These are phyloP conservation scores for Penicillium capsulatum DNA, from an alignment of 2,329 filamentous ascomycete species.

Conservation along the genomic window DNA sequence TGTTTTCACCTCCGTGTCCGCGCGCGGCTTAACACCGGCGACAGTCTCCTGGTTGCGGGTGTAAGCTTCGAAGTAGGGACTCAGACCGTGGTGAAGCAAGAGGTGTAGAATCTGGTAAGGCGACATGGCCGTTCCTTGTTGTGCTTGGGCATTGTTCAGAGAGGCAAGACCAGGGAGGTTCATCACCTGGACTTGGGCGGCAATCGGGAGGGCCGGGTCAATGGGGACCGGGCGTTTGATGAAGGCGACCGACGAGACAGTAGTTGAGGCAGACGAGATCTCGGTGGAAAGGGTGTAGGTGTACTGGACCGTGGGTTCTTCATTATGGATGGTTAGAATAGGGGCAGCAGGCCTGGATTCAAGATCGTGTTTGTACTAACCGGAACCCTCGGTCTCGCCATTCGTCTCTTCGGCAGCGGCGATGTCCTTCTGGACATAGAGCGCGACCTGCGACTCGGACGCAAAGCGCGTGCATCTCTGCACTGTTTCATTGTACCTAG, in stretches of 20 bases:
- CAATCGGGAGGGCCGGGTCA: constrained; percentile 75
- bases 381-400: constrained; percentile 35
- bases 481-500: constrained; percentile 70
- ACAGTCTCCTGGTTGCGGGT: constrained; percentile 72
- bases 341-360: neutral
- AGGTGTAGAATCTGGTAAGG: constrained; percentile 92
- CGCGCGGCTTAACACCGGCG: constrained; percentile 64
- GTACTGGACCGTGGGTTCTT: constrained; percentile 48
- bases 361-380: constrained; percentile 30
- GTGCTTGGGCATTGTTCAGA: constrained; percentile 60
- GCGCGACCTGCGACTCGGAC: constrained; percentile 75
- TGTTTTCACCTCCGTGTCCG: constrained; percentile 85
- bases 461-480: constrained; percentile 86
- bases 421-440: constrained; percentile 83
- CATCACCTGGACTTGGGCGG: constrained; percentile 85
- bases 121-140: constrained; percentile 69
- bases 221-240: constrained; percentile 87
- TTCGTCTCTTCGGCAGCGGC: constrained; percentile 51
- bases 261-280: constrained; percentile 66
- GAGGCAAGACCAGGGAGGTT: constrained; percentile 81
- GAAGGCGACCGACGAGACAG: constrained; percentile 83
- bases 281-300: constrained; percentile 78
- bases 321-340: constrained; percentile 5
- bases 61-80: constrained; percentile 95
- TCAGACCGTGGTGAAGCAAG: constrained; percentile 82